Conservation (phyloP, 495 filamentous ascomycete species). For the Penicillium steckii region DNA sequence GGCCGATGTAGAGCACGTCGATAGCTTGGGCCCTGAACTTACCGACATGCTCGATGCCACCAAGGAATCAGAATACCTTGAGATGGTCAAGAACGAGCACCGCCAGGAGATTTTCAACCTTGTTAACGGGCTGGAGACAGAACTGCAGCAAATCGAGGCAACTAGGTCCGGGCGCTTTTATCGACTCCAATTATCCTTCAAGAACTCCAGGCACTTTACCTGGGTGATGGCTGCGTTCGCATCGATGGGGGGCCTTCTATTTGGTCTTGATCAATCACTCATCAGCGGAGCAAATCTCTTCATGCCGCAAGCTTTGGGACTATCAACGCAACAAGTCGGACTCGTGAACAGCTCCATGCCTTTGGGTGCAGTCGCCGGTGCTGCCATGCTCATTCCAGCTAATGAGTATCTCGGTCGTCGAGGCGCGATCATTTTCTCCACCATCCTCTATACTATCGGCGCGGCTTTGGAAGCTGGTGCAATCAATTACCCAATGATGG, state of each 20-base stretch:
- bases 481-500: constrained; percentile 58
- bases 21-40: no score
- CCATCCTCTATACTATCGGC: constrained; percentile 57
- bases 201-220: no score
- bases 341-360: constrained; percentile 59
- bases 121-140: no score
- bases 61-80: no score
- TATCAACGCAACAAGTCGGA: constrained; percentile 40
- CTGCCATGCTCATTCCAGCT: constrained; percentile 53
- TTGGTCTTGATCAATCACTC: constrained; percentile 60
- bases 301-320: no score
- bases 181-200: no score
- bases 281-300: constrained; percentile 62
- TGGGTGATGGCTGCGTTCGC: constrained; percentile 61
- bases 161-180: no score
- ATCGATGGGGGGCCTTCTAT: constrained; percentile 60
- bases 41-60: no score
- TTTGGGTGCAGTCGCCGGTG: constrained; percentile 59
- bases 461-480: constrained; percentile 59
- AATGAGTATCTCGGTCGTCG: constrained; percentile 59
- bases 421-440: constrained; percentile 59
- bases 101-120: no score
- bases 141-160: no score
- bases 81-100: no score
- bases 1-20: no score